phyloP scores from a whole-genome alignment of 1,284 basidiomycete genomes.

The Pyrrhoderma lamaoense region DNA sequence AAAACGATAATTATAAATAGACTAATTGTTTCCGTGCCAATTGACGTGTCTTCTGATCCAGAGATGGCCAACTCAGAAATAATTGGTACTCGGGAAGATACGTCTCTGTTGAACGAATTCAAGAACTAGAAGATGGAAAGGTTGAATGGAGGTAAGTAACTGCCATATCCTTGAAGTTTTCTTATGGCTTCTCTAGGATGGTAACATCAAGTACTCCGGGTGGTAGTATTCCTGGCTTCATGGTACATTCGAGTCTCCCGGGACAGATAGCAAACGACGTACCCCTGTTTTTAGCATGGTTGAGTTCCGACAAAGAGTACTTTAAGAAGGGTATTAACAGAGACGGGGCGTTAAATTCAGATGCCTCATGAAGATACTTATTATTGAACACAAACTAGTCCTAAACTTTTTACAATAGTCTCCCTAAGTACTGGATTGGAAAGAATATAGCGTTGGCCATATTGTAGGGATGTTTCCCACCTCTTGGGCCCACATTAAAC shows the following conservation, averaged over 20 bases:
- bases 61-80: slow-evolving; percentile 56
- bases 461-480: slow-evolving; percentile 7
- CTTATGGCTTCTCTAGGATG: slow-evolving; percentile 33
- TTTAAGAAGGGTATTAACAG: slow-evolving; percentile 8
- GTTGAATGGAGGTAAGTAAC: slow-evolving; percentile 54
- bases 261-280: slow-evolving; percentile 64
- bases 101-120: slow-evolving; percentile 58
- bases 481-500: not conserved
- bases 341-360: not conserved
- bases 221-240: slow-evolving; percentile 56
- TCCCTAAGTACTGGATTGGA: too few species aligned
- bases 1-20: slow-evolving; percentile 28
- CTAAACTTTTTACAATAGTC: too few species aligned
- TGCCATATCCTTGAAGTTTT: not conserved
- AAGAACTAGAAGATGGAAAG: slow-evolving; percentile 54
- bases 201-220: slow-evolving; percentile 69
- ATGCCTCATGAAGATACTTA: not conserved
- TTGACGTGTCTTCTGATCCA: slow-evolving; percentile 50
- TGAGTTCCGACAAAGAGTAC: slow-evolving; percentile 24
- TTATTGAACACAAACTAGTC: too few species aligned
- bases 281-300: slow-evolving; percentile 50
- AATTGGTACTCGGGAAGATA: slow-evolving; percentile 65
- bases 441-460: too few species aligned
- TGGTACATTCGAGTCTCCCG: slow-evolving; percentile 52
- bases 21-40: slow-evolving; percentile 62